Percentiles rank a stretch among this genome's conserved stretches.
Conservation (phyloP, 2,329 filamentous ascomycete genomes). For the Cytospora schulzeri region DNA sequence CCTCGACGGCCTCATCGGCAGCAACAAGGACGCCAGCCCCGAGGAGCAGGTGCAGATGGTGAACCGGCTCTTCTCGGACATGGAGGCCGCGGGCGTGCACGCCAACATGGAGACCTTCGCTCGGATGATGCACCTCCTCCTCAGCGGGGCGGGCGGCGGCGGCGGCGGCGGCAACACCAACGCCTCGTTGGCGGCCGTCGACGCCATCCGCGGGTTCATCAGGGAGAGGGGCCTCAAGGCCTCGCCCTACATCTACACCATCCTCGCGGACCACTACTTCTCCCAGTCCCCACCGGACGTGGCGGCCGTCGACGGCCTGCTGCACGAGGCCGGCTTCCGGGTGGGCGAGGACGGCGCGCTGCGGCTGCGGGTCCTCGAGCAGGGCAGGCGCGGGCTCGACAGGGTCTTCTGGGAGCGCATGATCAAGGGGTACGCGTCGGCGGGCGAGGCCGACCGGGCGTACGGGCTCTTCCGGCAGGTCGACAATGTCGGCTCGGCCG, state of each 20-base stretch:
- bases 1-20: constrained; percentile 59
- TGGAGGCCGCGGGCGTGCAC: constrained; percentile 58
- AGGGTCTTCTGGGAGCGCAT: constrained; percentile 70
- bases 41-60: constrained; percentile 56
- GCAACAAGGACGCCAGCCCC: constrained; percentile 43
- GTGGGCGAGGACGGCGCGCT: constrained; percentile 58
- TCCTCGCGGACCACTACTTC: constrained; percentile 71
- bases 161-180: too few species aligned
- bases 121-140: constrained; percentile 68
- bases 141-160: constrained; percentile 44
- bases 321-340: constrained; percentile 53
- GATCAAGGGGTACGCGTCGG: constrained; percentile 65
- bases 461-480: constrained; percentile 52
- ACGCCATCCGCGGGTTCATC: constrained; percentile 66
- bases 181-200: constrained; percentile 48
- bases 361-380: constrained; percentile 34
- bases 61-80: constrained; percentile 55
- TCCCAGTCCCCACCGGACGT: constrained; percentile 59
- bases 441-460: constrained; percentile 53
- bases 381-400: constrained; percentile 46
- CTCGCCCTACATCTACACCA: constrained; percentile 72
- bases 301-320: constrained; percentile 59
- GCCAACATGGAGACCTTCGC: constrained; percentile 67
- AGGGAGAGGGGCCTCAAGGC: constrained; percentile 51
- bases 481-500: constrained; percentile 42